A percentile compares a stretch with the other conserved stretches of the same genome.
These are phyloP conservation scores for Microbotryum intermedium DNA, from an alignment of 1,284 basidiomycete species.

Conservation along the genomic window DNA sequence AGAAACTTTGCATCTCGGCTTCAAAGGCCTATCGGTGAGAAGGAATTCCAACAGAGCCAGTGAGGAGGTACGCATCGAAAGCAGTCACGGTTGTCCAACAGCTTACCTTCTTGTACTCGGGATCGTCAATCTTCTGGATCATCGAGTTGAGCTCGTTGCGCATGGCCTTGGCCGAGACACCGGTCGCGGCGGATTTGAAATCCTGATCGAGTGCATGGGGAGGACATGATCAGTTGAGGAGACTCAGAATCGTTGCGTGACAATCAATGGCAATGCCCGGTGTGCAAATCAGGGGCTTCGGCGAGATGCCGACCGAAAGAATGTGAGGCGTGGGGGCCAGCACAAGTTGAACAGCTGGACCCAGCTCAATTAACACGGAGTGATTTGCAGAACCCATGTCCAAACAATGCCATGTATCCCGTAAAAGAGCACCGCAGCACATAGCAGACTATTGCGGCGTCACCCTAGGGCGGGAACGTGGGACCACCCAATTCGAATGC, in stretches of 20 bases:
- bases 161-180: constrained; percentile 95
- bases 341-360: too few species aligned
- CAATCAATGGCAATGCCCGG: not conserved
- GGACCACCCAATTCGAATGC: too few species aligned
- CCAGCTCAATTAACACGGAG: too few species aligned
- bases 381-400: too few species aligned
- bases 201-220: constrained; percentile 1
- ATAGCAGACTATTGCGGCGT: too few species aligned
- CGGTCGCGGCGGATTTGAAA: constrained; percentile 82
- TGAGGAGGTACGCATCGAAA: not conserved
- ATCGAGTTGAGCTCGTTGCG: constrained; percentile 94
- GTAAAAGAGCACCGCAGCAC: too few species aligned
- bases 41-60: not conserved
- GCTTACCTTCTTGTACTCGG: constrained; percentile 68
- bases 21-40: constrained; percentile 61
- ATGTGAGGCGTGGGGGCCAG: too few species aligned
- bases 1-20: constrained; percentile 97
- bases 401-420: too few species aligned
- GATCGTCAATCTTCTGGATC: constrained; percentile 69
- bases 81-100: not conserved
- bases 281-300: not conserved
- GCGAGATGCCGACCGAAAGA: too few species aligned
- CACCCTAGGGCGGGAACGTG: too few species aligned
- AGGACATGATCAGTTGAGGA: not conserved
- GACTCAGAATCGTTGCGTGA: not conserved